Conservation (phyloP, 768 basidiomycete species). For the Pseudohyphozyma bogoriensis region DNA sequence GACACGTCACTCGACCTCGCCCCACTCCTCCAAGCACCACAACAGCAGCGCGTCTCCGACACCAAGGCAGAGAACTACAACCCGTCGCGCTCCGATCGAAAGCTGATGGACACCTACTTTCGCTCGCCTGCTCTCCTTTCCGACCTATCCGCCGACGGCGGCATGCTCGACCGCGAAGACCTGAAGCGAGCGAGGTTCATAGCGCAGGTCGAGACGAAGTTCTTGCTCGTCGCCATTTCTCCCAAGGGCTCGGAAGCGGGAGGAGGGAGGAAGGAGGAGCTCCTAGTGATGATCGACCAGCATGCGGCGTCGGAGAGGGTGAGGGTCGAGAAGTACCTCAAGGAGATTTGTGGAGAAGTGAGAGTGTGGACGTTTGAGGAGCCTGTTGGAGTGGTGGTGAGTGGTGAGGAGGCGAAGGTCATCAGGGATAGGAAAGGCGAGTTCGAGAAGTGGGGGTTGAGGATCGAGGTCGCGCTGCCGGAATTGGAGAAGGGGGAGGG, state of each 20-base stretch:
- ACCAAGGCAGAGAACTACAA: background rate
- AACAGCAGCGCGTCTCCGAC: background rate
- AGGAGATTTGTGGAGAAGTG: slow-evolving; percentile 50
- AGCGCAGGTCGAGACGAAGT: slow-evolving; percentile 82
- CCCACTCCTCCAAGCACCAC: slow-evolving; percentile 30
- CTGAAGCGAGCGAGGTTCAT: slow-evolving; percentile 55
- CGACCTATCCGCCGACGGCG: background rate
- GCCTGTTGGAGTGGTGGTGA: slow-evolving; percentile 17
- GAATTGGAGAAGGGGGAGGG: slow-evolving; percentile 9
- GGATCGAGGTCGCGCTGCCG: slow-evolving; percentile 40
- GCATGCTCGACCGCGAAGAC: slow-evolving; percentile 43
- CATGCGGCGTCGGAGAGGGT: slow-evolving; percentile 97
- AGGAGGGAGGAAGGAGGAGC: slow-evolving; percentile 23
- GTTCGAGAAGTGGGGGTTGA: slow-evolving; percentile 62
- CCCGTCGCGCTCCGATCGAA: background rate
- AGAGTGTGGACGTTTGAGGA: slow-evolving; percentile 34
- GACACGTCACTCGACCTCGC: slow-evolving; percentile 34
- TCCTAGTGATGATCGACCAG: slow-evolving; percentile 79
- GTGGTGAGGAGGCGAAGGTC: slow-evolving; percentile 43
- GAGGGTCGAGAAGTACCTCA: slow-evolving; percentile 73
- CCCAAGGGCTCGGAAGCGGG: slow-evolving; percentile 38
- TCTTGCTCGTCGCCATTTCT: slow-evolving; percentile 46
- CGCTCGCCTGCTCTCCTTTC: background rate
- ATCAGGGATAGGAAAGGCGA: slow-evolving; percentile 43
- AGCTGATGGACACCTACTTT: background rate